Percentiles rank a stretch among this genome's conserved stretches.
These are phyloP conservation scores for Silene latifolia DNA, from an alignment of 148 eudicot species.

Conservation along the genomic window DNA sequence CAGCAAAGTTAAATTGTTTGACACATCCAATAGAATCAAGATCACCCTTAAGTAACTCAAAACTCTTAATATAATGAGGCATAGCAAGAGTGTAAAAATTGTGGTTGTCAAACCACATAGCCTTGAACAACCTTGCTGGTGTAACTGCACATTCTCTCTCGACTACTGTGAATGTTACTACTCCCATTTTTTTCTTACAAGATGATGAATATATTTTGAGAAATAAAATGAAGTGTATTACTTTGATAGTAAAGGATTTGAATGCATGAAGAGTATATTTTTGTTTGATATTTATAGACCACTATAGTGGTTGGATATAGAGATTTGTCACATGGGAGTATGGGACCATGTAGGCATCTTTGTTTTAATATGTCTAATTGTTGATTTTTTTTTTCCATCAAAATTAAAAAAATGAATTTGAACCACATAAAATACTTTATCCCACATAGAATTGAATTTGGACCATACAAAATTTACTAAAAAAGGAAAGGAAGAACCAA, in stretches of 20 bases:
- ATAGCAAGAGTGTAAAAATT: not conserved
- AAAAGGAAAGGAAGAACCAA: no score
- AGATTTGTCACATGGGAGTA: no score
- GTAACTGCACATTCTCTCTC: conserved; percentile 8
- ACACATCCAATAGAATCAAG: conserved; percentile 12
- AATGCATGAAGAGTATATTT: not conserved
- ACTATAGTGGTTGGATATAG: no score
- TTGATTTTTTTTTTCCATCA: no score
- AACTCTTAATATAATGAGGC: conserved; percentile 16
- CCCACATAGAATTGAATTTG: no score
- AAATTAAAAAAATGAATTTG: no score
- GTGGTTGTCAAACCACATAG: conserved; percentile 23
- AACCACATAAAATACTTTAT: no score
- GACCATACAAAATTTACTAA: no score
- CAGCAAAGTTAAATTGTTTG: conserved; percentile 18
- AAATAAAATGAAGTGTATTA: not conserved
- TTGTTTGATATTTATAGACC: no score
- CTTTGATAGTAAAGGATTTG: not conserved
- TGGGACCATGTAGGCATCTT: no score
- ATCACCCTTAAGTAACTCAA: conserved; percentile 15
- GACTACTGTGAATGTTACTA: conserved; percentile 5
- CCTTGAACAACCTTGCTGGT: conserved; percentile 24
- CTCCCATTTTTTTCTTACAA: conserved; percentile 17
- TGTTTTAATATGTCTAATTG: no score
- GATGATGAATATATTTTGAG: not conserved